phyloP scores from a whole-genome alignment of 805 yeast genomes.

The Yamadazyma philogaea region DNA sequence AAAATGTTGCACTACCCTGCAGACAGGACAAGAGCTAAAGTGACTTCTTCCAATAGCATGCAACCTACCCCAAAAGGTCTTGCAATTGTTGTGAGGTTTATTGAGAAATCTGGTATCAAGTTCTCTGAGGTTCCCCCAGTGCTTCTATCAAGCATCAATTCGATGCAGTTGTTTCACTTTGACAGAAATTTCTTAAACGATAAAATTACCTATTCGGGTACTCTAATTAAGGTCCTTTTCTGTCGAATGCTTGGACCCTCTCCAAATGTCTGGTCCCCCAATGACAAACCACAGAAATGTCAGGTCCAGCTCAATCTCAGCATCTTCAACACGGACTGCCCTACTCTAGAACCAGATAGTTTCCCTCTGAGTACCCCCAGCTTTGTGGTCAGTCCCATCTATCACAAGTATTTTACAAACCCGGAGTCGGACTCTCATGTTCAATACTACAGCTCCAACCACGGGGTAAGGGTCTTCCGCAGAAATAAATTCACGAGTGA shows the following conservation, averaged over 20 bases:
- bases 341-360: background rate
- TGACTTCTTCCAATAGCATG: conserved; percentile 35
- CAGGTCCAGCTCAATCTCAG: conserved; percentile 4
- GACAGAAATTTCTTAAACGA: conserved; percentile 63
- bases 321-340: conserved; percentile 2
- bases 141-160: conserved; percentile 57
- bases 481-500: conserved; percentile 26
- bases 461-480: conserved; percentile 62
- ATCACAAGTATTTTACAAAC: conserved; percentile 76
- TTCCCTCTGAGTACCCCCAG: background rate
- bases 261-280: conserved; percentile 71
- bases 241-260: conserved; percentile 55
- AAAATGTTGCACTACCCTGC: conserved; percentile 71
- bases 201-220: conserved; percentile 56
- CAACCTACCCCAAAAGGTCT: conserved; percentile 95
- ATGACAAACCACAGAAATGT: conserved; percentile 34
- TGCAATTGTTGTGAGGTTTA: conserved; percentile 60
- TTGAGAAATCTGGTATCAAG: conserved; percentile 52
- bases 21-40: conserved; percentile 58
- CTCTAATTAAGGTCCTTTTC: conserved; percentile 65
- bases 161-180: conserved; percentile 66
- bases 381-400: conserved; percentile 52
- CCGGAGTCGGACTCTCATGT: conserved; percentile 82
- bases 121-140: conserved; percentile 40
- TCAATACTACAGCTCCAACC: conserved; percentile 69